A percentile compares a stretch with the other conserved stretches of the same genome.
phyloP scores from a whole-genome alignment of 106 monocot species.

The Ottelia alismoides region DNA sequence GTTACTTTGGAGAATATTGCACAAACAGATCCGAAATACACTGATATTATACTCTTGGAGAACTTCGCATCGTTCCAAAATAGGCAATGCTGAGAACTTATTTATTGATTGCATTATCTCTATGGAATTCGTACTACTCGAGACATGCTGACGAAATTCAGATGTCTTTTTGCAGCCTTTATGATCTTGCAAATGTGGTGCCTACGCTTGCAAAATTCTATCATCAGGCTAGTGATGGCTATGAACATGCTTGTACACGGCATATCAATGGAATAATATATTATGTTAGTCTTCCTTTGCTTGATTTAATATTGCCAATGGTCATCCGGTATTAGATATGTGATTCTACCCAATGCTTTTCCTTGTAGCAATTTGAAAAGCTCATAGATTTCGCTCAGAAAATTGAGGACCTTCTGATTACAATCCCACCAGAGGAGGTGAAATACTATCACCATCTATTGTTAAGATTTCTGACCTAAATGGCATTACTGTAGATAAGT shows the following conservation, averaged over 20 bases:
- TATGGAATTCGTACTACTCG: too few relatives aligned
- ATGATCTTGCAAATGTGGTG: slow-evolving; percentile 96
- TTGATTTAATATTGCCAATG: not conserved
- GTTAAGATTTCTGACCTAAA: too few relatives aligned
- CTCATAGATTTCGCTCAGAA: slow-evolving; percentile 76
- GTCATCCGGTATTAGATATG: not conserved
- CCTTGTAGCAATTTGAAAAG: slow-evolving; percentile 88
- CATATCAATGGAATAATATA: slow-evolving; percentile 79
- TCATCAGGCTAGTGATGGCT: slow-evolving; percentile 95
- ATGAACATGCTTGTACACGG: slow-evolving; percentile 88
- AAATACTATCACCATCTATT: too few relatives aligned
- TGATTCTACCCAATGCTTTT: not conserved
- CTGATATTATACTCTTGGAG: slow-evolving; percentile 85
- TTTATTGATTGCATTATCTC: slow-evolving; percentile 2
- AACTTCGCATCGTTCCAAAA: slow-evolving; percentile 99
- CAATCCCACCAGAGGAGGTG: slow-evolving; percentile 88
- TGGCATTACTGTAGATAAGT: too few relatives aligned
- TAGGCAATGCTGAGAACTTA: slow-evolving; percentile 29
- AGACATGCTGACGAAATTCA: too few relatives aligned
- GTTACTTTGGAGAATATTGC: slow-evolving; percentile 88
- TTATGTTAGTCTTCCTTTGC: slow-evolving; percentile 23
- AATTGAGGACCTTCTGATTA: slow-evolving; percentile 79
- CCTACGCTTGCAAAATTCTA: slow-evolving; percentile 93
- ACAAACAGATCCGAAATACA: slow-evolving; percentile 69
- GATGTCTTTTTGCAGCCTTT: slow-evolving; percentile 81